These are phyloP conservation scores for Aspergillus fumigatus DNA, from an alignment of 2,329 filamentous ascomycete genomes.

Conservation along the genomic window DNA sequence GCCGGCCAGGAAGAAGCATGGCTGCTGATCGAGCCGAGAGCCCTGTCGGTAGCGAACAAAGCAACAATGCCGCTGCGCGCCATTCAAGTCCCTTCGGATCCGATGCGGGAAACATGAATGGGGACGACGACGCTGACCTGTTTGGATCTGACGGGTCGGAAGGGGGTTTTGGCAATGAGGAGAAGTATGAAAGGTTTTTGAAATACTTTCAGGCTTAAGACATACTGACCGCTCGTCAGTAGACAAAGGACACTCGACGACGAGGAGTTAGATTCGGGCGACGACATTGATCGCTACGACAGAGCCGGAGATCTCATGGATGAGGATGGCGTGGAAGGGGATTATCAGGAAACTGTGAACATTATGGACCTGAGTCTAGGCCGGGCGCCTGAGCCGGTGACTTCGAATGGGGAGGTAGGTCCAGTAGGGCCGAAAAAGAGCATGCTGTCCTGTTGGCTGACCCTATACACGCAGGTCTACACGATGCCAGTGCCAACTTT, in stretches of 20 bases:
- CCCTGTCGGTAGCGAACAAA: constrained; percentile 20
- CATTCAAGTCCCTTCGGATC: constrained; percentile 22
- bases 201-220: not conserved
- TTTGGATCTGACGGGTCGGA: constrained; percentile 46
- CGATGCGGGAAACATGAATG: constrained; percentile 31
- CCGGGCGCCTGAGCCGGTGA: constrained; percentile 55
- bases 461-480: constrained; percentile 46
- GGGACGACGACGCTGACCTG: constrained; percentile 38
- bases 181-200: constrained; percentile 23
- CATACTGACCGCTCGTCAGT: constrained; percentile 20
- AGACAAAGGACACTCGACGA: constrained; percentile 52
- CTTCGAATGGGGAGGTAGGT: constrained; percentile 37
- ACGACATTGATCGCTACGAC: constrained; percentile 56
- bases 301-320: constrained; percentile 45
- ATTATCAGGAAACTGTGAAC: constrained; percentile 45
- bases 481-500: constrained; percentile 61
- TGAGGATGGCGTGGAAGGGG: constrained; percentile 36
- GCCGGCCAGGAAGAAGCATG: constrained; percentile 28
- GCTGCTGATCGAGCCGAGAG: constrained; percentile 20
- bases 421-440: not conserved
- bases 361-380: constrained; percentile 54
- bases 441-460: not conserved
- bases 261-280: constrained; percentile 59
- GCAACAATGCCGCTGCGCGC: constrained; percentile 9
- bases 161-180: constrained; percentile 29